Evolutionary conservation across 495 filamentous ascomycete species (phyloP), one percentile per base, ranked within the genome.

Genomic region (Penicillium turbatum): DNA sequence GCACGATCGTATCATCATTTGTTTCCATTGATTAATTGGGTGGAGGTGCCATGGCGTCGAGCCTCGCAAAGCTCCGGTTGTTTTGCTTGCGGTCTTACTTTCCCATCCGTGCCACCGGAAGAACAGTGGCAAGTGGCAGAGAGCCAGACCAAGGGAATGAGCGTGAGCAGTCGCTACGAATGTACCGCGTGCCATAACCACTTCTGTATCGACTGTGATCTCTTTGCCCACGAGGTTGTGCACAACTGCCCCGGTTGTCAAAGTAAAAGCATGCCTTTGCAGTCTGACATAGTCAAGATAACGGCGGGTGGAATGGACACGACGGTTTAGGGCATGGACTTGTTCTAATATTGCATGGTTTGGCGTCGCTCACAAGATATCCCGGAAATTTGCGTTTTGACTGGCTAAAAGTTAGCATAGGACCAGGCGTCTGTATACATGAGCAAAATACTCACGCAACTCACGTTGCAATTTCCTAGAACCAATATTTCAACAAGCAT

Each of bases 151-250:
- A 76, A 80, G 60, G 88, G 86, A 5, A 88, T 88, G 40, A 95
- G 90, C 61, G 85, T 92, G 71, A 95, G 88, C 64, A 85, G 85
- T 45, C 78, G 93, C 51, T 98, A 98, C 65, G 86, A 86, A 54
- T 98, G 93, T 68, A 82, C 84, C 54, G 85, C 81, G 31, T 98
- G 93, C 67, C 67, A 77, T 6, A 86, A 88, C 44, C 90, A 95
- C 67, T 98, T 97, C 63, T 98, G 93, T 77, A 92, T 97, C 59
- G 95, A 97, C 66, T 98, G 95, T 64, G 95, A 97, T 70, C 80
- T 97, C 5, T 97, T 89, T 72, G 86, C 87, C 19, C 93, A 98
- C 71, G 89, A 96, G 70, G 82, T 90, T 4, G 79, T 96, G 37
- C 92, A 98, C 67, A 97, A 97, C 65, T 98, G 93, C 61, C 92